Evolutionary conservation across 768 basidiomycete species (phyloP).

Genomic region (Mycena floridula): DNA sequence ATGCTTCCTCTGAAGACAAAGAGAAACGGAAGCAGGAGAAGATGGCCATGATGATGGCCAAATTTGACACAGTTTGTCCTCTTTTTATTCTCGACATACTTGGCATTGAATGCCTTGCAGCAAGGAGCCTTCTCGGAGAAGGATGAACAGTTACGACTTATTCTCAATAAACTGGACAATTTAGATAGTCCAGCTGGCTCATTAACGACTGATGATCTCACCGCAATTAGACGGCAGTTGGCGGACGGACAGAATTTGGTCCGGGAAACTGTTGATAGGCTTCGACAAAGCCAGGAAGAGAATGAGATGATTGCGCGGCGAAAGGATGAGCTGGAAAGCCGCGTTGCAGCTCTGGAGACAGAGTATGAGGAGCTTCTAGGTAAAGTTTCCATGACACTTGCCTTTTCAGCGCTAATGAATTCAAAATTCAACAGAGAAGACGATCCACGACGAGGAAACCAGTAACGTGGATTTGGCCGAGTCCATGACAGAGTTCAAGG

Average conservation of each 20-base stretch:
- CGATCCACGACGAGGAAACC: constrained; percentile 82
- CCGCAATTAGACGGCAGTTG: constrained; percentile 79
- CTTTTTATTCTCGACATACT: no score
- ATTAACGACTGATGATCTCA: constrained; percentile 72
- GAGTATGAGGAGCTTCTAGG: constrained; percentile 98
- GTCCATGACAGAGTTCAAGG: constrained; percentile 90
- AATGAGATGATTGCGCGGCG: constrained; percentile 77
- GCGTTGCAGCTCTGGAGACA: constrained; percentile 74
- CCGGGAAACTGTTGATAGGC: constrained; percentile 84
- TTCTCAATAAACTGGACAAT: constrained; percentile 78
- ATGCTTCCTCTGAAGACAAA: constrained; percentile 88
- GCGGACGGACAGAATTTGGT: constrained; percentile 82
- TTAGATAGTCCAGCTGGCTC: constrained; percentile 59
- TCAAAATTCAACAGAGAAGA: constrained; percentile 62
- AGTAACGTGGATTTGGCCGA: constrained; percentile 79
- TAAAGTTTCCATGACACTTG: constrained; percentile 28
- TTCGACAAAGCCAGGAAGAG: constrained; percentile 89
- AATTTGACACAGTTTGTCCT: constrained; percentile 85
- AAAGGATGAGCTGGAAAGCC: constrained; percentile 81
- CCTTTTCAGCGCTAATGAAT: constrained; percentile 9
- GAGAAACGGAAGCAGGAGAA: constrained; percentile 99
- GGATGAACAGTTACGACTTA: constrained; percentile 85
- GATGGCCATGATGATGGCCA: constrained; percentile 99
- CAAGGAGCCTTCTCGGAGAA: constrained; percentile 95
- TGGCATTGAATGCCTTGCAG: no score